These are phyloP conservation scores for Glonium stellatum DNA, from an alignment of 495 filamentous ascomycete genomes.

Conservation along the genomic window DNA sequence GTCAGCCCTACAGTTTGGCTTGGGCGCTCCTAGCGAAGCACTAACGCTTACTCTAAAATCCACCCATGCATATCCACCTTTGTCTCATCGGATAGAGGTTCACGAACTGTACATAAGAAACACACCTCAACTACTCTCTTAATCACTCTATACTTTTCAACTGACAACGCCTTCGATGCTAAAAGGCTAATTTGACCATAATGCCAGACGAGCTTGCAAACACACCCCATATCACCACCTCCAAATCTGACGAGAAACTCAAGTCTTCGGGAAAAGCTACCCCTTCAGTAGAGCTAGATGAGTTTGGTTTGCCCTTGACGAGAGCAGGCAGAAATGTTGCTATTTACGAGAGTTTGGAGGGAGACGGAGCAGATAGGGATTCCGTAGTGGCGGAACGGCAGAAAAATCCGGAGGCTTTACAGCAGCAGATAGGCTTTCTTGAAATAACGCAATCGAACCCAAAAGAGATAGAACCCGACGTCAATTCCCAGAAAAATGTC, in stretches of 20 bases:
- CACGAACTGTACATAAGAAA: not conserved
- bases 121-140: not conserved
- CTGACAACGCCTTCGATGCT: slow-evolving; percentile 6
- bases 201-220: slow-evolving; percentile 24
- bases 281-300: slow-evolving; percentile 28
- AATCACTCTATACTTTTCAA: not conserved
- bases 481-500: not conserved
- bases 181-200: slow-evolving; percentile 9
- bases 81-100: not conserved
- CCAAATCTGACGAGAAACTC: not conserved
- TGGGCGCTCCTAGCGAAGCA: not conserved
- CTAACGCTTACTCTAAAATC: not conserved
- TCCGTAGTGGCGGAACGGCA: not conserved
- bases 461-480: not conserved
- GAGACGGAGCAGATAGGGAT: slow-evolving; percentile 18
- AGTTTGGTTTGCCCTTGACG: slow-evolving; percentile 36
- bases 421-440: not conserved
- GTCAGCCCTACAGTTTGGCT: not conserved
- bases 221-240: slow-evolving; percentile 8
- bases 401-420: not conserved
- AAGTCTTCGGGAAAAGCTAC: not conserved
- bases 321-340: slow-evolving; percentile 13
- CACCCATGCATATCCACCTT: not conserved
- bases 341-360: slow-evolving; percentile 13
- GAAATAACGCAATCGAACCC: not conserved